Percentiles rank a stretch among this genome's conserved stretches.
These are phyloP conservation scores for Apostasia shenzhenica DNA, from an alignment of 106 monocot species.

Conservation along the genomic window DNA sequence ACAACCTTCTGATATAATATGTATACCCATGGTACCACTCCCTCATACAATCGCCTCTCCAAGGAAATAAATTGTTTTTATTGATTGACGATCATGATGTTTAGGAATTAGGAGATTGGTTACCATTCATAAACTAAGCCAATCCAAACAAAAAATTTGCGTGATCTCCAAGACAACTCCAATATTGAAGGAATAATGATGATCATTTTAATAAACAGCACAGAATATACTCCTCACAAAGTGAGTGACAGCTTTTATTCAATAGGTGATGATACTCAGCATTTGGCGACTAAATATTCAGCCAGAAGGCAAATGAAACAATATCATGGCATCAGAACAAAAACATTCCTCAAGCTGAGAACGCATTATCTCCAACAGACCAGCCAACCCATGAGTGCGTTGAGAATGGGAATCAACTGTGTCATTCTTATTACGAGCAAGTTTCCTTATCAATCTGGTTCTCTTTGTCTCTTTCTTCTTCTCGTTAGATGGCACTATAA, in stretches of 20 bases:
- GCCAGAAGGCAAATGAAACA: neutral
- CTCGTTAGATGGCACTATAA: conserved; percentile 89
- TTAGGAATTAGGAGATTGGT: no score
- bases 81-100: no score
- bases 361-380: conserved; percentile 86
- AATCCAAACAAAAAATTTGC: neutral
- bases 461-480: conserved; percentile 96
- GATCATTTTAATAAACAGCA: neutral
- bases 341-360: conserved; percentile 77
- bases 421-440: conserved; percentile 81
- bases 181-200: conserved; percentile 2
- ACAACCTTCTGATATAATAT: no score
- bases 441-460: conserved; percentile 74
- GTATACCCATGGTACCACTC: no score
- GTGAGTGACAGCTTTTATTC: neutral
- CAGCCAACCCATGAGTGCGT: conserved; percentile 72
- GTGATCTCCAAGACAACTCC: neutral
- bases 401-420: conserved; percentile 38
- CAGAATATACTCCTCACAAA: neutral
- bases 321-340: conserved; percentile 10
- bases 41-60: no score
- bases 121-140: neutral
- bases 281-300: neutral
- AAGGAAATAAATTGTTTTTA: no score
- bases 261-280: neutral